A percentile compares a stretch with the other conserved stretches of the same genome.
These are phyloP conservation scores for Obelidium mucronatum DNA, from an alignment of 192 early-diverging fungal genomes.

Conservation along the genomic window DNA sequence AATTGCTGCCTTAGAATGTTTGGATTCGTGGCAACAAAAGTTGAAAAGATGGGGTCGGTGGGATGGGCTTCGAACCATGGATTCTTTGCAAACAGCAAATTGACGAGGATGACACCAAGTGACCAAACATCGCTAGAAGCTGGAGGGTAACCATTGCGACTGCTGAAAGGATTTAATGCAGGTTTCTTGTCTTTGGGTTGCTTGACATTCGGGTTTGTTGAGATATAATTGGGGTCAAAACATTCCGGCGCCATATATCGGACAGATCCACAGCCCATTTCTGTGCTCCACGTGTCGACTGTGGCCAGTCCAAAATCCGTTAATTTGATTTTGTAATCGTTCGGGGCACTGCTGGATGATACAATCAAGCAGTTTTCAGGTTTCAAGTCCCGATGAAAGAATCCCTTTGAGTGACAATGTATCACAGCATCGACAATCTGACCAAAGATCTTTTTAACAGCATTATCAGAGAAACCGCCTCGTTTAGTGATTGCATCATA, in stretches of 20 bases:
- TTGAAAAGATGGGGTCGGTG: constrained; percentile 78
- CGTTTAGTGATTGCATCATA: constrained; percentile 53
- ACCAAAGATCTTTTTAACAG: constrained; percentile 60
- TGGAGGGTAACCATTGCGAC: constrained; percentile 52
- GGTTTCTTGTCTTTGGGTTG: constrained; percentile 8
- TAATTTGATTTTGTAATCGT: constrained; percentile 67
- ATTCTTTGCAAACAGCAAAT: constrained; percentile 80
- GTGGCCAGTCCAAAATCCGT: constrained; percentile 98
- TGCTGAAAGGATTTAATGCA: constrained; percentile 10
- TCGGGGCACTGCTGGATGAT: neutral
- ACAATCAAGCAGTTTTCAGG: constrained; percentile 78
- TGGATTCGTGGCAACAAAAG: constrained; percentile 40
- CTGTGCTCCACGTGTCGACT: constrained; percentile 71
- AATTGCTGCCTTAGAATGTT: constrained; percentile 51
- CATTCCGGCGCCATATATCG: constrained; percentile 84
- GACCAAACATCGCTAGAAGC: constrained; percentile 81
- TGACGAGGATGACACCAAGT: constrained; percentile 79
- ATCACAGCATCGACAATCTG: constrained; percentile 82
- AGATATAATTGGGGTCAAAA: constrained; percentile 32
- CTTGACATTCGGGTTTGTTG: constrained; percentile 15
- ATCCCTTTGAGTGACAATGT: constrained; percentile 75
- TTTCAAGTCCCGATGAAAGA: constrained; percentile 95
- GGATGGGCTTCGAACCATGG: constrained; percentile 68
- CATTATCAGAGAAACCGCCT: constrained; percentile 31
- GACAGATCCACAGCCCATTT: constrained; percentile 89